Percentiles rank a stretch among this genome's conserved stretches.
phyloP scores from a whole-genome alignment of 345 rosid genomes.

The Aegle marmelos region DNA sequence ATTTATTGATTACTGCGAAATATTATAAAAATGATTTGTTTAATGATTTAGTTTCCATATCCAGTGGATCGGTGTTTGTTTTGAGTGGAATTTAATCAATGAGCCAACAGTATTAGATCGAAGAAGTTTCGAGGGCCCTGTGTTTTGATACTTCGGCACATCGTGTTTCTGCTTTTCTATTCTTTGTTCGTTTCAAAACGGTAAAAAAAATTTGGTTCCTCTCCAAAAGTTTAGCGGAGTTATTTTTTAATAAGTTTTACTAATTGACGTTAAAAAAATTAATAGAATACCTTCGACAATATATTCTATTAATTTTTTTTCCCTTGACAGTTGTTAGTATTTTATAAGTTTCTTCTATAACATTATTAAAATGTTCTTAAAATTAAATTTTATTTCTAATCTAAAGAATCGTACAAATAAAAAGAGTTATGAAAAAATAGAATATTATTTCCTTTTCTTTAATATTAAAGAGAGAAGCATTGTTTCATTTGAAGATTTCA shows the following conservation, averaged over 20 bases:
- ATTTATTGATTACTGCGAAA: not conserved
- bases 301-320: no score
- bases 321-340: no score
- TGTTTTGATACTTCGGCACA: not conserved
- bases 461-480: fast-evolving
- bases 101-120: not conserved
- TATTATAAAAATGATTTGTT: not conserved
- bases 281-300: no score
- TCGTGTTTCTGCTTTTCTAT: not conserved
- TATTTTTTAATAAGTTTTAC: no score
- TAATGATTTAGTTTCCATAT: conserved; percentile 9
- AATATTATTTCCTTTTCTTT: no score
- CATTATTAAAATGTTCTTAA: fast-evolving
- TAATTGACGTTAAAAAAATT: no score
- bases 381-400: no score
- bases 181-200: not conserved
- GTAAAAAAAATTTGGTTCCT: not conserved
- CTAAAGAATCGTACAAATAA: fast-evolving
- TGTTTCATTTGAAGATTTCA: no score
- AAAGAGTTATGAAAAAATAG: no score
- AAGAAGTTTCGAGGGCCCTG: not conserved
- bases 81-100: not conserved
- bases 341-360: no score
- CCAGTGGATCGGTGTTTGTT: conserved; percentile 10
- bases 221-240: no score